A percentile compares a stretch with the other conserved stretches of the same genome.
Conservation (phyloP, 1,284 basidiomycete species). For the Sparassis latifolia region DNA sequence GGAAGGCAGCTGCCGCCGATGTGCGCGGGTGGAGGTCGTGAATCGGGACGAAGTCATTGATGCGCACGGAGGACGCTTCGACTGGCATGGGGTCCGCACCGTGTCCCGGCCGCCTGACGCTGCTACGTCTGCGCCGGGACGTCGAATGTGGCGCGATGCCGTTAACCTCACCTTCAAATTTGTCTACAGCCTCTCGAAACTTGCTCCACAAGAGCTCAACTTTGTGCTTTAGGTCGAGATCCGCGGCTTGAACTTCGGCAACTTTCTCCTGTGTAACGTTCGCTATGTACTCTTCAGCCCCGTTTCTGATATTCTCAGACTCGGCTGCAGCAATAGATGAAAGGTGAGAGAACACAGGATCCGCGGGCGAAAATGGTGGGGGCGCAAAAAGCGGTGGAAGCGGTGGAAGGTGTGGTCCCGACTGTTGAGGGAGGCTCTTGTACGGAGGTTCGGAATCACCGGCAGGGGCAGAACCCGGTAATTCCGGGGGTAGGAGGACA, state of each 20-base stretch:
- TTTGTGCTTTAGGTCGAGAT: constrained; percentile 47
- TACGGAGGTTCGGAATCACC: constrained; percentile 9
- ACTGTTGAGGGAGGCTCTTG: constrained; percentile 18
- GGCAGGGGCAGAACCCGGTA: constrained; percentile 15
- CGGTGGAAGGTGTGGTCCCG: constrained; percentile 26
- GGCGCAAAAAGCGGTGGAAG: constrained; percentile 56
- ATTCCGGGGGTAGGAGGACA: constrained; percentile 39
- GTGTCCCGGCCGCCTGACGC: constrained; percentile 5
- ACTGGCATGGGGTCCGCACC: constrained; percentile 5
- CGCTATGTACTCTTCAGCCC: constrained; percentile 54
- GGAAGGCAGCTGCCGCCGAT: constrained; percentile 27
- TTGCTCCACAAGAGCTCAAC: constrained; percentile 60
- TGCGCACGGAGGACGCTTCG: constrained; percentile 30
- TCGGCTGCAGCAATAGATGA: constrained; percentile 48
- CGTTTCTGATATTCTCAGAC: constrained; percentile 48
- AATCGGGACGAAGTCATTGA: constrained; percentile 53
- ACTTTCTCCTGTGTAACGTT: constrained; percentile 50
- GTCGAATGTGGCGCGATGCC: constrained; percentile 3
- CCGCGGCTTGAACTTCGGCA: constrained; percentile 48
- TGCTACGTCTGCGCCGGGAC: constrained; percentile 14
- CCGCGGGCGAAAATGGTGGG: constrained; percentile 69
- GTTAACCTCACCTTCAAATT: constrained; percentile 33
- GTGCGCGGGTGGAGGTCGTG: constrained; percentile 31
- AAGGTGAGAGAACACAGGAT: constrained; percentile 63
- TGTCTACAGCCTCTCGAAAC: constrained; percentile 46